A percentile compares a stretch with the other conserved stretches of the same genome.
Evolutionary conservation across 495 filamentous ascomycete species (phyloP).

Genomic region (Neurospora terricola): DNA sequence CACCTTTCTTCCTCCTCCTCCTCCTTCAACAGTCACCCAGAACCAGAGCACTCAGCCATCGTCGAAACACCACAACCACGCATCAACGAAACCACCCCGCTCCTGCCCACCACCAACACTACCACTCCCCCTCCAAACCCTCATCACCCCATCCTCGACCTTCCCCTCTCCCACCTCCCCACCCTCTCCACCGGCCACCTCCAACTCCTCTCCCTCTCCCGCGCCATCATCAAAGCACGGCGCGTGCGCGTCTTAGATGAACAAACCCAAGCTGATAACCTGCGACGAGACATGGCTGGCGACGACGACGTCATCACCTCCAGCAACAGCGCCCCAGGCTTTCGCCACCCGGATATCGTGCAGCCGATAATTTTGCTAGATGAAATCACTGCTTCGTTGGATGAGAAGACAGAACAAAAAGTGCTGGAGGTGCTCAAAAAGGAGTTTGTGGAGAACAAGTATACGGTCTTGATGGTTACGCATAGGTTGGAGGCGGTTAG

Average conservation of each 20-base stretch:
- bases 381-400: constrained; percentile 75
- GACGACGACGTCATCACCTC: not conserved
- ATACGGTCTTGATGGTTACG: constrained; percentile 53
- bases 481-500: constrained; percentile 52
- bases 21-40: not conserved
- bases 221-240: constrained; percentile 12
- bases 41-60: not conserved
- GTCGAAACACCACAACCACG: too few species aligned
- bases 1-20: not conserved
- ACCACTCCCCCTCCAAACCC: not conserved
- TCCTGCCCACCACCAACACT: not conserved
- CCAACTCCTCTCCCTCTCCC: constrained; percentile 17
- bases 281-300: too few species aligned
- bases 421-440: constrained; percentile 58
- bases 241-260: not conserved
- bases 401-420: constrained; percentile 65
- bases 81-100: not conserved
- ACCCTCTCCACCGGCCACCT: constrained; percentile 22
- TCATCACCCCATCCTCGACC: constrained; percentile 8
- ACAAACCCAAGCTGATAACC: too few species aligned
- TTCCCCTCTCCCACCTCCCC: constrained; percentile 9
- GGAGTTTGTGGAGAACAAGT: constrained; percentile 36
- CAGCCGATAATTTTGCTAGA: constrained; percentile 63
- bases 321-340: not conserved
- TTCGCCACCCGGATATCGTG: not conserved